Evolutionary conservation across 495 filamentous ascomycete species (phyloP), one percentile per base, ranked within the genome.

Genomic region (Bryoglossum gracile): DNA sequence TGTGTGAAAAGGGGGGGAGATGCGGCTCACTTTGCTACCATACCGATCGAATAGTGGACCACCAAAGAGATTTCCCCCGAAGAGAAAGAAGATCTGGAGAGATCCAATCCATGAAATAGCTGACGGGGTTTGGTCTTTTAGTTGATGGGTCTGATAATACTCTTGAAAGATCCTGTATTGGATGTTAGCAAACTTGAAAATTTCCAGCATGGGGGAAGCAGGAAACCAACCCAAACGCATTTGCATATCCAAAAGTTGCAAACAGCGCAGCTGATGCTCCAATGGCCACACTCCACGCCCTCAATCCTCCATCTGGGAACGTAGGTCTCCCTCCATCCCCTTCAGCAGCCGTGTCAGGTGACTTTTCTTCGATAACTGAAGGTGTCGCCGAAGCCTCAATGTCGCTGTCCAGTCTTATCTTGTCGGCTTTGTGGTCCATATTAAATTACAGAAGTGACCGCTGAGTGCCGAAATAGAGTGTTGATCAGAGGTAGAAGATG

Each of bases 81-180:
- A 54, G 2, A 56, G 45, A 18, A 60, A 53, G 50, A 60, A 60
- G 10, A 47, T 41, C 55, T 88, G 83, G 17, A 87, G 66, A 16
- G 78, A 82, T 3, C 84, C 83, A 35, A 92, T 81, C 84, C 85
- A 90, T 1, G 83, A 85, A 44, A 92, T 79, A 34, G 80, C 73
- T 0, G 83, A 84, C 0, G 83, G 81, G 0, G 80, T 46, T 4
- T 71, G 68, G 4, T 56, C 37, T 6, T 63, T 49, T 3, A 68
- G 56, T 16, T 75, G 60, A 10, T 63, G 64, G 3, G 70, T 56
- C 3, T 72, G 71, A 54, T 89, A 89, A 63, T 86, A 86, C 5
- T 77, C 73, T 57, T 89, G 86, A 51, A 83, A 89, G 2, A 83
- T 73, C 10, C 56, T 55, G 28, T 8, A 21, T 3, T n/a, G n/a